Evolutionary conservation across 2,329 filamentous ascomycete species (phyloP), one percentile per base, ranked within the genome.

Genomic region (Cladophialophora chaetospira): DNA sequence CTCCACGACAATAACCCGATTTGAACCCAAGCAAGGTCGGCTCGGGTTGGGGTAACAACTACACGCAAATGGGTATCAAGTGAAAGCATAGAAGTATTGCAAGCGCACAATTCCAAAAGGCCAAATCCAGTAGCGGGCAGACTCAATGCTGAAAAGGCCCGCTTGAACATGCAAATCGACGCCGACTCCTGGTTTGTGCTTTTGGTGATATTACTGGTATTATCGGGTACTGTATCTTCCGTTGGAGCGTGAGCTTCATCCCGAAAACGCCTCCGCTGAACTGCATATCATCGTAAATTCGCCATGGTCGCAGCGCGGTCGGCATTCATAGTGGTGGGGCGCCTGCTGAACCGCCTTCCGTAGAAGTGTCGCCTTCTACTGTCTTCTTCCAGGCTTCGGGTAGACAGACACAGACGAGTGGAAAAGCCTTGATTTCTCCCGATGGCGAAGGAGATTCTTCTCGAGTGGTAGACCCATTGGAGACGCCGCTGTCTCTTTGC

Each of bases 331-430:
- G 54, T 5, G 51, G 48, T 42, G 65, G 64, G 31, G 53, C 58
- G 13, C 58, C 64, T 33, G 55, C 63, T 60, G 83, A 86, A 53
- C 79, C 81, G 8, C 82, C 80, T 68, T 88, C 86, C 3, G 85
- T 87, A 25, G 85, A 88, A 28, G 82, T 82, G 68, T 97, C 92
- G 57, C 91, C 91, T 63, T 97, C 93, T 66, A 97, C 96, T 1
- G 93, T 97, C 76, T 94, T 96, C 69, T 87, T 86, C 93, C 93
- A 99, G 73, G 97, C 92, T 69, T 96, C 89, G 23, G 93, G 94
- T 28, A 96, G 78, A 73, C 94, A 97, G 38, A 97, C 91, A 70
- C 93, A 99, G 47, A 99, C 93, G 62, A 99, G 81, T 23, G 94
- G 94, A 80, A 97, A 97, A 28, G 94, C 94, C 74, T 97, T 97